Percentiles rank a stretch among this genome's conserved stretches.
Conservation (phyloP, 2,329 filamentous ascomycete genomes). For the Penicillium sp. region DNA sequence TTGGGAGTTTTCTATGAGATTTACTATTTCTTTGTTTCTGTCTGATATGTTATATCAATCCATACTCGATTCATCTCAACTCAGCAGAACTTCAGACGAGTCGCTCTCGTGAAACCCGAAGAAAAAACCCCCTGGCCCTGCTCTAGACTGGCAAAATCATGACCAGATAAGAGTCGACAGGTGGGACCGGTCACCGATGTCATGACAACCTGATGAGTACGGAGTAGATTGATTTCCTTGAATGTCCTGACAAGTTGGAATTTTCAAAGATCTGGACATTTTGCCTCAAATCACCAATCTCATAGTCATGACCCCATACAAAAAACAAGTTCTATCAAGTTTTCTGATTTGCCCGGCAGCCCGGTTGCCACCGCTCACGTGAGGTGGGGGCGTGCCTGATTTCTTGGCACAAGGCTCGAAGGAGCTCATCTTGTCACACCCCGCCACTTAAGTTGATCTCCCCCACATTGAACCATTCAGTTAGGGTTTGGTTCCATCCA, state of each 20-base stretch:
- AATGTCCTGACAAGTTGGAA: too few species aligned
- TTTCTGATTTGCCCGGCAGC: neutral
- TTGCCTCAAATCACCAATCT: neutral
- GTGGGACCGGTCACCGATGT: constrained; percentile 3
- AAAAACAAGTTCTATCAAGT: constrained; percentile 2
- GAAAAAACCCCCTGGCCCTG: neutral
- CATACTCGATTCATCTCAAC: neutral
- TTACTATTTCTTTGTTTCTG: neutral
- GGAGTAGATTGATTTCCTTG: neutral
- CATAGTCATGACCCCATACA: neutral
- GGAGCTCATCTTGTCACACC: too few species aligned
- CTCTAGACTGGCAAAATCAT: constrained; percentile 6
- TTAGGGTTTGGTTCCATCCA: too few species aligned
- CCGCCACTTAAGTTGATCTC: too few species aligned
- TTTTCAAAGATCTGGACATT: neutral
- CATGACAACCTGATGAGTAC: neutral
- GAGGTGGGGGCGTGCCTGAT: constrained; percentile 11
- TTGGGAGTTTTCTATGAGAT: neutral
- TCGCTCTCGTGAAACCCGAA: neutral
- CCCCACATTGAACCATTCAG: too few species aligned
- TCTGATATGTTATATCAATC: neutral
- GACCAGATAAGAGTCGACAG: neutral
- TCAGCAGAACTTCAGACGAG: neutral
- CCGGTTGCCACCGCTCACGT: constrained; percentile 21
- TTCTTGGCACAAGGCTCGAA: constrained; percentile 6